Evolutionary conservation across 106 monocot species (phyloP).

Genomic region (Narthecium ossifragum): DNA sequence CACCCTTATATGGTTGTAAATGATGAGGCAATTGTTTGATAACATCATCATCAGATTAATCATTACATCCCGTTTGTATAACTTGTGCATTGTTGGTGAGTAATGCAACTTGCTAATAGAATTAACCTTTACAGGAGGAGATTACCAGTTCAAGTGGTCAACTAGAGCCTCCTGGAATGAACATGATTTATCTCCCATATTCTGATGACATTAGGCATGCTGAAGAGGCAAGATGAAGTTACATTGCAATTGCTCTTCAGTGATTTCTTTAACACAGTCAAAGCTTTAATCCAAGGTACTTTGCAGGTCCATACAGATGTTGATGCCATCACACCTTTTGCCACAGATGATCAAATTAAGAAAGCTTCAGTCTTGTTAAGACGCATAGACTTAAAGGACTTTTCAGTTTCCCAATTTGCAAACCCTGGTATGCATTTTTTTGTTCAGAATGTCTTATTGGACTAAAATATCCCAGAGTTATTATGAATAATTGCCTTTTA

Average conservation of each 20-base stretch:
- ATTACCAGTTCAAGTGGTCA: constrained; percentile 63
- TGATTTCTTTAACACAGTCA: neutral
- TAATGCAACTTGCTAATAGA: too few species aligned
- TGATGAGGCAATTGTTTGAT: too few species aligned
- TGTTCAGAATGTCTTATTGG: too few species aligned
- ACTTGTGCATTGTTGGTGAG: too few species aligned
- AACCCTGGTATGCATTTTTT: constrained; percentile 83
- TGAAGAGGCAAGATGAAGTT: constrained; percentile 55
- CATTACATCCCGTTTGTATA: too few species aligned
- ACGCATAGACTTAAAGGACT: constrained; percentile 73
- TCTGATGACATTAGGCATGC: constrained; percentile 85
- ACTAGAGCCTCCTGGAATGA: constrained; percentile 94
- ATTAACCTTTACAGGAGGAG: constrained; percentile 70
- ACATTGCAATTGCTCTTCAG: neutral
- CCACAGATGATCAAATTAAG: constrained; percentile 78
- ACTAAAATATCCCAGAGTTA: too few species aligned
- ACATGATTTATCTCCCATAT: constrained; percentile 96
- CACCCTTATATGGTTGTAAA: too few species aligned
- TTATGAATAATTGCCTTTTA: too few species aligned
- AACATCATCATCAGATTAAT: too few species aligned
- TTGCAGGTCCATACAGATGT: constrained; percentile 39
- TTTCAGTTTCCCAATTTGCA: constrained; percentile 88
- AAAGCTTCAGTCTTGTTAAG: constrained; percentile 62
- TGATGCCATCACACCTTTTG: constrained; percentile 32
- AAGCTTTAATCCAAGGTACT: constrained; percentile 3